phyloP scores from a whole-genome alignment of 1,284 basidiomycete species.

The Sporisorium sorghi region DNA sequence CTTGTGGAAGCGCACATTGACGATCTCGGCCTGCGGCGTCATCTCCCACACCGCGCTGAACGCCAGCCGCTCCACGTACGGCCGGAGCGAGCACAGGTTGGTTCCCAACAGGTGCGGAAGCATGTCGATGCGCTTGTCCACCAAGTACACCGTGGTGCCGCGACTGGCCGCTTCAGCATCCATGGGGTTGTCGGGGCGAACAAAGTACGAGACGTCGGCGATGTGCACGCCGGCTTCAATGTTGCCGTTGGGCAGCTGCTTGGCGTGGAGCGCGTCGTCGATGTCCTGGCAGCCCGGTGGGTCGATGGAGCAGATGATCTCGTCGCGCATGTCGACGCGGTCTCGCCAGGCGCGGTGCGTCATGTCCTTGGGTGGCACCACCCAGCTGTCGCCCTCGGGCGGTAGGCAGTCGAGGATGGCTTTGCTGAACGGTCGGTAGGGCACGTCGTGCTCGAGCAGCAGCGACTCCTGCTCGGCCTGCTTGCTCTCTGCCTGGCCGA shows the following conservation, averaged over 20 bases:
- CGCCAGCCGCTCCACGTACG: conserved; percentile 91
- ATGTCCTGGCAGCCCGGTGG: conserved; percentile 98
- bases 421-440: conserved; percentile 94
- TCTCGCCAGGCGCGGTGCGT: conserved; percentile 80
- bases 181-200: conserved; percentile 93
- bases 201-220: conserved; percentile 97
- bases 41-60: conserved; percentile 96
- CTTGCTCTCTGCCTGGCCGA: conserved; percentile 91
- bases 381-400: conserved; percentile 88
- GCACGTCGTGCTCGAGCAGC: conserved; percentile 93
- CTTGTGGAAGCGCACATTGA: conserved; percentile 91
- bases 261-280: conserved; percentile 97
- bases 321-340: conserved; percentile 85
- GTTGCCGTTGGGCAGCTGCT: conserved; percentile 87
- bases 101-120: conserved; percentile 92
- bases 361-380: conserved; percentile 82
- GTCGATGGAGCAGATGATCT: conserved; percentile 95
- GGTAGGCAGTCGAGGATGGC: conserved; percentile 94
- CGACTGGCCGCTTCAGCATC: conserved; percentile 93
- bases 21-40: conserved; percentile 78
- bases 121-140: conserved; percentile 99
- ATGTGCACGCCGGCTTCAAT: conserved; percentile 99
- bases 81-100: conserved; percentile 92
- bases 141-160: conserved; percentile 97
- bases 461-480: conserved; percentile 96